phyloP scores from a whole-genome alignment of 2,329 filamentous ascomycete species.

The Colletotrichum truncatum region DNA sequence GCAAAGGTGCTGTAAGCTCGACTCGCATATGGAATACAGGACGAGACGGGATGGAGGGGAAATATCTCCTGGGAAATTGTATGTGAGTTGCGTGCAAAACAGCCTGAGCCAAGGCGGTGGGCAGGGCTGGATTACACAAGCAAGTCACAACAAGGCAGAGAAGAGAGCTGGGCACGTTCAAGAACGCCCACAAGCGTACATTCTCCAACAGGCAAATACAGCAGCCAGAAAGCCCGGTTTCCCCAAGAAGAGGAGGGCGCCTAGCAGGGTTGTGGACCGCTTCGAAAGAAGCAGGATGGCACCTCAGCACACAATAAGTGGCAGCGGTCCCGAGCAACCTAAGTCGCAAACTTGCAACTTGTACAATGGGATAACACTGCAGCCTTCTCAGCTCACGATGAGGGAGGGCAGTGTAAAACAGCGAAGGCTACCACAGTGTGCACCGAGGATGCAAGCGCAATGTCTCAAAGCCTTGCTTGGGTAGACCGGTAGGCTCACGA shows the following conservation, averaged over 20 bases:
- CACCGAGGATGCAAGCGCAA: not conserved
- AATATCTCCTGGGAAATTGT: no score
- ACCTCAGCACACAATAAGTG: not conserved
- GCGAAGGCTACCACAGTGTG: no score
- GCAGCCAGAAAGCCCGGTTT: not conserved
- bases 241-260: not conserved
- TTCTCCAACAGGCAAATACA: constrained; percentile 5
- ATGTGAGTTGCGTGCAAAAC: constrained; percentile 13
- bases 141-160: not conserved
- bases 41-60: not conserved
- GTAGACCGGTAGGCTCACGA: no score
- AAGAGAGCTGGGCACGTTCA: not conserved
- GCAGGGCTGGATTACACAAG: constrained; percentile 16
- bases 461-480: not conserved
- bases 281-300: not conserved
- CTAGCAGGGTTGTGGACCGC: not conserved
- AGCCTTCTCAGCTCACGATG: not conserved
- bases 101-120: constrained; percentile 20
- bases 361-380: not conserved
- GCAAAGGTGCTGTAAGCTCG: not conserved
- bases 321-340: not conserved
- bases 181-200: not conserved
- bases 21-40: not conserved
- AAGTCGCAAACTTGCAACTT: not conserved
- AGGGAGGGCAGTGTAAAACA: no score